phyloP scores from a whole-genome alignment of 1,139 yeast genomes.

The Candida freyschussii region DNA sequence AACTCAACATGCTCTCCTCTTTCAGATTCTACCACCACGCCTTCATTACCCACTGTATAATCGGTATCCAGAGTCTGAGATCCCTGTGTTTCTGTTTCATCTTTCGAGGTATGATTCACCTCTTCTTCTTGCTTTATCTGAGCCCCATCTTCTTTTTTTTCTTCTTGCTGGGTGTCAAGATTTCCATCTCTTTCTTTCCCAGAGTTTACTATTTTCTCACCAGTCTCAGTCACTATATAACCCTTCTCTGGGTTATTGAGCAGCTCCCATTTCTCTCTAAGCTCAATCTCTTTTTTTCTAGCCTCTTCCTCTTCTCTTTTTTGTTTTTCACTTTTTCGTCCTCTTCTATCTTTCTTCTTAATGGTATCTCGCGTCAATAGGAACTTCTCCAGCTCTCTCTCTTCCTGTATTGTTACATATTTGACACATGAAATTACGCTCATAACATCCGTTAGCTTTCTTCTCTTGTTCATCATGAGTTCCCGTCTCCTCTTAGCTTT shows the following conservation, averaged over 20 bases:
- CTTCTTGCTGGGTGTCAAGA: not conserved
- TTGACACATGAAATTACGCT: constrained; percentile 42
- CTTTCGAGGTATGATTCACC: not conserved
- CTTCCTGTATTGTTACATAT: constrained; percentile 44
- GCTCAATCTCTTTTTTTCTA: constrained; percentile 15
- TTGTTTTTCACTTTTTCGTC: constrained; percentile 26
- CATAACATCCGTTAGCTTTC: constrained; percentile 51
- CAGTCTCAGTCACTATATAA: constrained; percentile 1
- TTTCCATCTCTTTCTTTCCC: not conserved
- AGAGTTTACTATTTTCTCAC: not conserved
- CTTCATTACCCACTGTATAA: too few species aligned
- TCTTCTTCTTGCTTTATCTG: not conserved
- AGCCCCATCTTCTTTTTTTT: not conserved
- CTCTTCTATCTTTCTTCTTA: constrained; percentile 30
- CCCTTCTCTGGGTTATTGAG: constrained; percentile 15
- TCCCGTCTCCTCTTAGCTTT: constrained; percentile 77
- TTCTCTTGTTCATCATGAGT: constrained; percentile 59
- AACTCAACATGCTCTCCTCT: too few species aligned
- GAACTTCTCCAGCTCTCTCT: constrained; percentile 33
- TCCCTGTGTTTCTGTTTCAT: too few species aligned
- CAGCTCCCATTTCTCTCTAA: constrained; percentile 18
- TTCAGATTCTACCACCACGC: too few species aligned
- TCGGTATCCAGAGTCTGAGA: too few species aligned
- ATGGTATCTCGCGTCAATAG: constrained; percentile 37
- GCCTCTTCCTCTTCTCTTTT: constrained; percentile 24